Evolutionary conservation across 305 asterid species (phyloP), one percentile per base, ranked within the genome.

Genomic region (Rubia balearica): DNA sequence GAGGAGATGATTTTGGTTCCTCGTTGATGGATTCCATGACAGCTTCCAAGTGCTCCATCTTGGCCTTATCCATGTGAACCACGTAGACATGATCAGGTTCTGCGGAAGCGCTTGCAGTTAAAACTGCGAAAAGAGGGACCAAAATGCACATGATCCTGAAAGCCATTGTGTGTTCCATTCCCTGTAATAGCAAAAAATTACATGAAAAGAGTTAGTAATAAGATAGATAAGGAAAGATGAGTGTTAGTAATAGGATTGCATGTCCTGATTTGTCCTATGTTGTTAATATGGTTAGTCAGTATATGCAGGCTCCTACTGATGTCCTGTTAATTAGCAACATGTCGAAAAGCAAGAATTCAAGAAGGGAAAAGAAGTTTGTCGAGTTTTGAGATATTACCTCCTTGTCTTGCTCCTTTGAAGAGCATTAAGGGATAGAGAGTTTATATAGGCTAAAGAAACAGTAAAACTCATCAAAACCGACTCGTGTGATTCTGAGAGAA

Each of bases 51-150:
- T 81, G 75, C 56, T 71, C 56, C 76, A 82, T 85, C 85, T 77
- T 85, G 41, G 77, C 57, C 80, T 70, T 75, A 76, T 87, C 89
- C 96, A 87, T 88, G 77, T 84, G 89, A 62, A 90, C 84, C 55
- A 90, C 84, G 48, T 84, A 90, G n/a, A 83, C 73, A 33, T 51
- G 59, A 51, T 81, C 78, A 36, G 68, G 73, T 70, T 84, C 85
- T 21, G 76, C 57, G 36, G 74, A 83, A 72, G 83, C 80, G 65
- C 46, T 45, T 57, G 78, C 73, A 74, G 59, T 40, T 56, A 80
- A 40, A 49, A 76, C 75, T 62, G 53, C 55, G 69, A 82, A 72
- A 53, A 69, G 48, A 72, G 80, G 27, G 71, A 81, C 76, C 60
- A 82, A 69, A 64, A 83, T 63, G 61, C 65, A 24, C 65, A 49